Conservation (phyloP, 768 basidiomycete species). For the Brasilioporus rufonigricans region DNA sequence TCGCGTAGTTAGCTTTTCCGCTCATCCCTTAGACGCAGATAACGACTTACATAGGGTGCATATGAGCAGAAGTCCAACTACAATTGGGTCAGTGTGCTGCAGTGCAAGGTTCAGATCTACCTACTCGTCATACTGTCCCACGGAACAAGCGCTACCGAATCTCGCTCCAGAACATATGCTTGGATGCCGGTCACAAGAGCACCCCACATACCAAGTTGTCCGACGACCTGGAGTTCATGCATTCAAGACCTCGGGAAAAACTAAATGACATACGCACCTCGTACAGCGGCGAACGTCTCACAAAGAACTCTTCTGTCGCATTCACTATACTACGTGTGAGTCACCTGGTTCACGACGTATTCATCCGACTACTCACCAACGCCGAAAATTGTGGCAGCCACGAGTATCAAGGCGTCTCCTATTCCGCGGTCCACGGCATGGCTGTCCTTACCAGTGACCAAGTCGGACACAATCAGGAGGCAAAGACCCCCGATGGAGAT, state of each 20-base stretch:
- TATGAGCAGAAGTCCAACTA: slow-evolving; percentile 48
- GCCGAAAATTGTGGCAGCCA: slow-evolving; percentile 82
- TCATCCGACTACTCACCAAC: slow-evolving; percentile 53
- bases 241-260: not conserved
- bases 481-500: slow-evolving; percentile 74
- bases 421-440: slow-evolving; percentile 59
- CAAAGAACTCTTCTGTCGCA: slow-evolving; percentile 86
- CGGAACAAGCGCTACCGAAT: slow-evolving; percentile 53
- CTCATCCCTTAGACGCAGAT: not conserved
- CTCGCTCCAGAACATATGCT: slow-evolving; percentile 69
- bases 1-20: not conserved
- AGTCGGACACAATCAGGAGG: slow-evolving; percentile 75
- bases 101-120: slow-evolving; percentile 23
- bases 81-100: slow-evolving; percentile 33
- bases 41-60: slow-evolving; percentile 39
- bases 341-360: not conserved
- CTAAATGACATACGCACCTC: slow-evolving; percentile 43
- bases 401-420: slow-evolving; percentile 83
- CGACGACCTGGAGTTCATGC: slow-evolving; percentile 54
- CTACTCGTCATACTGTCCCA: slow-evolving; percentile 72
- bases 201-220: slow-evolving; percentile 83
- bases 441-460: slow-evolving; percentile 72
- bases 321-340: slow-evolving; percentile 53
- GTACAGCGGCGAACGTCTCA: slow-evolving; percentile 74
- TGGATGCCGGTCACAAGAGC: slow-evolving; percentile 75